Evolutionary conservation across 192 early-diverging fungal species (phyloP).

Genomic region (Funneliformis geosporum): DNA sequence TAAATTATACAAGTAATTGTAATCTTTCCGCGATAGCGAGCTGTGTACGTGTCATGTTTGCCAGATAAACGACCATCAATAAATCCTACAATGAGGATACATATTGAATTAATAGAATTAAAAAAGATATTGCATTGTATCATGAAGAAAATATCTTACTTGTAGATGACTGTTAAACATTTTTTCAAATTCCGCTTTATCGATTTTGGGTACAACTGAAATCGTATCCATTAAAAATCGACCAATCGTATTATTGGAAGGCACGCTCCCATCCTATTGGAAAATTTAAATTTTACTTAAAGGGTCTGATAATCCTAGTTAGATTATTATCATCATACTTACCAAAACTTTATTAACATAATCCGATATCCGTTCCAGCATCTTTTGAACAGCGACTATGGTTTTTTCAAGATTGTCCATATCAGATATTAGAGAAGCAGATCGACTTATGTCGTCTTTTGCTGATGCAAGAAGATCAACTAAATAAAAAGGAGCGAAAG

Average conservation of each 20-base stretch:
- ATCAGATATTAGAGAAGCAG: slow-evolving; percentile 71
- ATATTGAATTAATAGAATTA: background rate
- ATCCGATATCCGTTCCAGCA: slow-evolving; percentile 79
- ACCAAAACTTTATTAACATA: slow-evolving; percentile 80
- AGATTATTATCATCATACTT: slow-evolving; percentile 30
- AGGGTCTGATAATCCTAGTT: background rate
- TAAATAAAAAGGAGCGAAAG: slow-evolving; percentile 34
- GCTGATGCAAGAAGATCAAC: slow-evolving; percentile 71
- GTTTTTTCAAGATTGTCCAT: slow-evolving; percentile 90
- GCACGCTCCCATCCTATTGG: slow-evolving; percentile 46
- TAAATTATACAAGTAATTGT: slow-evolving; percentile 67
- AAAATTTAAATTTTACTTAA: background rate
- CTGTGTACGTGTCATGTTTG: slow-evolving; percentile 94
- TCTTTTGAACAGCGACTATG: slow-evolving; percentile 72
- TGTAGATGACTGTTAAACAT: slow-evolving; percentile 91
- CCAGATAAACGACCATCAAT: slow-evolving; percentile 93
- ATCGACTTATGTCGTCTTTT: slow-evolving; percentile 53
- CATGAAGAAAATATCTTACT: background rate
- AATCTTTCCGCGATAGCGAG: slow-evolving; percentile 91
- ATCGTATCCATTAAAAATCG: slow-evolving; percentile 94
- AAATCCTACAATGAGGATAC: slow-evolving; percentile 65
- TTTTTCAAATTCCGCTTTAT: slow-evolving; percentile 82
- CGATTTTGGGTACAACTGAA: slow-evolving; percentile 84
- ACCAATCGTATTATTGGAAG: slow-evolving; percentile 79
- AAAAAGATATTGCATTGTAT: background rate